Percentiles rank a stretch among this genome's conserved stretches.
These are phyloP conservation scores for Stachybotrys elegans DNA, from an alignment of 2,329 filamentous ascomycete species.

Conservation along the genomic window DNA sequence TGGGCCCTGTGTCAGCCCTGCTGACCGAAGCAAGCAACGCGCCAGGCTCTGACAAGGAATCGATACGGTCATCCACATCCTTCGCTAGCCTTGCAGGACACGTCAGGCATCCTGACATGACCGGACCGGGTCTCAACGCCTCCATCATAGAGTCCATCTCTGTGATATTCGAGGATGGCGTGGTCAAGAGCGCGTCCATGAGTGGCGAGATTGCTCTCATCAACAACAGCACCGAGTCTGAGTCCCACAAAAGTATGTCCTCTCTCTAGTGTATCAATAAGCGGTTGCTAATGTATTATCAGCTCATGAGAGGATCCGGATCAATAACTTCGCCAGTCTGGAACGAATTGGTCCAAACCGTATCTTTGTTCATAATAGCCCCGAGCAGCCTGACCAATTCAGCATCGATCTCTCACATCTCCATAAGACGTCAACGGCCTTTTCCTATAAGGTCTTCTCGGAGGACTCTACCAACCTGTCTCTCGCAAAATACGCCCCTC, in stretches of 20 bases:
- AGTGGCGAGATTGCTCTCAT: conserved; percentile 86
- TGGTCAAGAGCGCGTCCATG: conserved; percentile 66
- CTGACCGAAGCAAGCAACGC: conserved; percentile 58
- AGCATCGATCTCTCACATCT: conserved; percentile 68
- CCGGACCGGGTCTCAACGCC: conserved; percentile 73
- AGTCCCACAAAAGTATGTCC: conserved; percentile 43
- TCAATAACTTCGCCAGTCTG: conserved; percentile 83
- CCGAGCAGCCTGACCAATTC: conserved; percentile 73
- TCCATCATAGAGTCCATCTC: conserved; percentile 92
- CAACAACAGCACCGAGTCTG: conserved; percentile 56
- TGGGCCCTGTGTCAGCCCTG: conserved; percentile 46
- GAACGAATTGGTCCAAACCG: conserved; percentile 84
- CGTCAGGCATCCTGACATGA: conserved; percentile 77
- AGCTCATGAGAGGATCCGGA: conserved; percentile 64
- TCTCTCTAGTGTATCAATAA: conserved; percentile 4
- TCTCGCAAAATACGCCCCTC: conserved; percentile 57
- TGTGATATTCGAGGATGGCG: conserved; percentile 72
- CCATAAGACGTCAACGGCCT: conserved; percentile 70
- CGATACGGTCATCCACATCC: conserved; percentile 83
- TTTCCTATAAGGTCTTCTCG: conserved; percentile 85
- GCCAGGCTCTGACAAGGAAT: conserved; percentile 76
- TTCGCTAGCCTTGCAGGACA: conserved; percentile 58
- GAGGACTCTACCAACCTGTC: conserved; percentile 47
- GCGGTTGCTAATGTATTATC: not conserved
- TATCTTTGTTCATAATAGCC: too few species aligned